Evolutionary conservation across 139 green algal species (phyloP).

Genomic region (Coelastrella sp.): DNA sequence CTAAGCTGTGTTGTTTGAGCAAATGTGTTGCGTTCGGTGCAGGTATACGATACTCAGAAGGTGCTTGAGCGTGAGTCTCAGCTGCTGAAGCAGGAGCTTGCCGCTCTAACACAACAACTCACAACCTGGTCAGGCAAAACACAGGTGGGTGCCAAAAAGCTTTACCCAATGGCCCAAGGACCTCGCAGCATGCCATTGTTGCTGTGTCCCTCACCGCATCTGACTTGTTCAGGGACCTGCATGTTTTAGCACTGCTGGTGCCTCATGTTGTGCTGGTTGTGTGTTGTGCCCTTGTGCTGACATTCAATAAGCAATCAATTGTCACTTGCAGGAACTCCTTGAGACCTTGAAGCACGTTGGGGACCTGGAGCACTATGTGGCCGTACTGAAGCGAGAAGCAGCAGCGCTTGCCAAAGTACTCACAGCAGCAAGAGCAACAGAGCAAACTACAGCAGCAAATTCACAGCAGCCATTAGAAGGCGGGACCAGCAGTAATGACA

Average conservation of each 20-base stretch:
- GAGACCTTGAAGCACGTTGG: slow-evolving; percentile 59
- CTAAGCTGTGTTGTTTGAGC: too few species aligned
- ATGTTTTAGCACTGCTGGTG: too few species aligned
- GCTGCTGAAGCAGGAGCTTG: slow-evolving; percentile 21
- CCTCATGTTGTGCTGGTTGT: too few species aligned
- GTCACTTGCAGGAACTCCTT: slow-evolving; percentile 24
- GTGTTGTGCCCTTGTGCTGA: too few species aligned
- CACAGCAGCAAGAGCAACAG: background rate
- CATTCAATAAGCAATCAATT: background rate
- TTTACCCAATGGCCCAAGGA: too few species aligned
- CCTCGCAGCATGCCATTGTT: too few species aligned
- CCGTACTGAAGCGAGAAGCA: slow-evolving; percentile 36
- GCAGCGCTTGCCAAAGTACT: slow-evolving; percentile 17
- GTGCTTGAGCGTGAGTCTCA: slow-evolving; percentile 39
- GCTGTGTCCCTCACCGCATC: too few species aligned
- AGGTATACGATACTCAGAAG: slow-evolving; percentile 59
- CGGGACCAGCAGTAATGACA: too few species aligned
- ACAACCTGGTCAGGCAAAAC: slow-evolving; percentile 43
- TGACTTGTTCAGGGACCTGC: too few species aligned
- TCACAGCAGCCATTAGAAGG: background rate
- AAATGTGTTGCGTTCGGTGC: background rate
- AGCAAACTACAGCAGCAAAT: background rate
- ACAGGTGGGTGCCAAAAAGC: background rate
- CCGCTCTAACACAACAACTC: slow-evolving; percentile 15
- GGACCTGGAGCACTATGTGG: slow-evolving; percentile 63